A percentile compares a stretch with the other conserved stretches of the same genome.
Evolutionary conservation across 345 rosid species (phyloP).

Genomic region (Hypericum androsaemum): DNA sequence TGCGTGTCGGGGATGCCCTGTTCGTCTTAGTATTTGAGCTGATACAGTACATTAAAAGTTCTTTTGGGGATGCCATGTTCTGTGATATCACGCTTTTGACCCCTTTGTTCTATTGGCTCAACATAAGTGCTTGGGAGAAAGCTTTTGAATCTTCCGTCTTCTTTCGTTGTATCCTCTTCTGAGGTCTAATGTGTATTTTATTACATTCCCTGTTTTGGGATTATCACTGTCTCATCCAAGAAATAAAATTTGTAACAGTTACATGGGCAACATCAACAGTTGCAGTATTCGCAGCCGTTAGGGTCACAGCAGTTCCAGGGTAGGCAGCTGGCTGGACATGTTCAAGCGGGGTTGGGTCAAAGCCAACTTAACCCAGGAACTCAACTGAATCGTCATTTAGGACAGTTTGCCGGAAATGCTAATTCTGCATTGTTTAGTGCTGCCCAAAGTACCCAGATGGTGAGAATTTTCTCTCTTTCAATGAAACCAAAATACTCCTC

Average conservation of each 20-base stretch:
- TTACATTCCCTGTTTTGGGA: too few relatives aligned
- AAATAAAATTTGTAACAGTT: constrained; percentile 21
- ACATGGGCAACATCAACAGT: constrained; percentile 72
- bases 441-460: constrained; percentile 88
- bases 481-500: not conserved
- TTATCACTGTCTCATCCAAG: too few relatives aligned
- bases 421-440: constrained; percentile 74
- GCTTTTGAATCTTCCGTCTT: not conserved
- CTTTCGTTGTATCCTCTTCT: not conserved
- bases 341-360: constrained; percentile 80
- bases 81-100: too few relatives aligned
- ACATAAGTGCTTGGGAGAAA: too few relatives aligned
- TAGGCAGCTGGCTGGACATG: constrained; percentile 70
- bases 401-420: constrained; percentile 69
- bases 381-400: constrained; percentile 66
- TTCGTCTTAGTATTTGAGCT: too few relatives aligned
- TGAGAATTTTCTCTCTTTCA: constrained; percentile 21
- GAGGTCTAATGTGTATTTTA: too few relatives aligned
- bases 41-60: too few relatives aligned
- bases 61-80: too few relatives aligned
- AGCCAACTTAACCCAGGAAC: constrained; percentile 71
- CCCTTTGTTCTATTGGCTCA: too few relatives aligned
- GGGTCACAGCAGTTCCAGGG: constrained; percentile 84
- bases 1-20: too few relatives aligned
- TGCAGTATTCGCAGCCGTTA: constrained; percentile 80